Percentiles rank a stretch among this genome's conserved stretches.
Evolutionary conservation across 768 basidiomycete genomes (phyloP).

Genomic region (Wakefieldia striispora): DNA sequence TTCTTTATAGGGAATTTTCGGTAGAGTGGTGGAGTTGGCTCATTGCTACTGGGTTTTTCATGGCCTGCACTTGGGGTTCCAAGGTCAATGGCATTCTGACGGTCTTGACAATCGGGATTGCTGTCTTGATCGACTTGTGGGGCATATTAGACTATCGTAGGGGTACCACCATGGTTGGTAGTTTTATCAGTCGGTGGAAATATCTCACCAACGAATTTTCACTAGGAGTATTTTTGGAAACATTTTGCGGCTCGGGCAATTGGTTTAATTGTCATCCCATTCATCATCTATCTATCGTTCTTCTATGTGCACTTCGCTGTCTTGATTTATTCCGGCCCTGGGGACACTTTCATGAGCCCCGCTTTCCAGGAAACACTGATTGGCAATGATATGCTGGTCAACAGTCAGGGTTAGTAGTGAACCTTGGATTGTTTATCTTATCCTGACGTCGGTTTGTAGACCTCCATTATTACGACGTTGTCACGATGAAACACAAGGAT

Average conservation of each 20-base stretch:
- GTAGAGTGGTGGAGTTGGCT: constrained; percentile 96
- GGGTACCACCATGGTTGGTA: constrained; percentile 70
- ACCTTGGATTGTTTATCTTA: background rate
- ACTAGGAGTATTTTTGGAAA: constrained; percentile 80
- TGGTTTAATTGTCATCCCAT: constrained; percentile 86
- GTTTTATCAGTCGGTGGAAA: background rate
- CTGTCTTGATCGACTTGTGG: constrained; percentile 94
- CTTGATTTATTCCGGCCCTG: constrained; percentile 84
- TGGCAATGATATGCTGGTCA: constrained; percentile 89
- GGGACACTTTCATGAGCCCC: constrained; percentile 97
- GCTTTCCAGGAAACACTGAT: constrained; percentile 94
- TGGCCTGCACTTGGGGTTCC: constrained; percentile 95
- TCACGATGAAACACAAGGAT: constrained; percentile 88
- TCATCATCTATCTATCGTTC: constrained; percentile 88
- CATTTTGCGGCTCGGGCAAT: constrained; percentile 86
- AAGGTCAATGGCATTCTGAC: constrained; percentile 97
- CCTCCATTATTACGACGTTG: constrained; percentile 86
- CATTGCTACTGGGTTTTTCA: constrained; percentile 81
- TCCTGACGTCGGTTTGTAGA: constrained; percentile 48
- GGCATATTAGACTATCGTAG: constrained; percentile 83
- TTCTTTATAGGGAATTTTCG: constrained; percentile 70
- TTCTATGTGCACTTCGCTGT: constrained; percentile 95
- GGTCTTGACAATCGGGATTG: constrained; percentile 83
- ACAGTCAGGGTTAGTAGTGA: constrained; percentile 73
- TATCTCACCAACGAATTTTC: background rate